Evolutionary conservation across 2,329 filamentous ascomycete genomes (phyloP), one percentile per base, ranked within the genome.

Genomic region (Cercospora brassicicola): DNA sequence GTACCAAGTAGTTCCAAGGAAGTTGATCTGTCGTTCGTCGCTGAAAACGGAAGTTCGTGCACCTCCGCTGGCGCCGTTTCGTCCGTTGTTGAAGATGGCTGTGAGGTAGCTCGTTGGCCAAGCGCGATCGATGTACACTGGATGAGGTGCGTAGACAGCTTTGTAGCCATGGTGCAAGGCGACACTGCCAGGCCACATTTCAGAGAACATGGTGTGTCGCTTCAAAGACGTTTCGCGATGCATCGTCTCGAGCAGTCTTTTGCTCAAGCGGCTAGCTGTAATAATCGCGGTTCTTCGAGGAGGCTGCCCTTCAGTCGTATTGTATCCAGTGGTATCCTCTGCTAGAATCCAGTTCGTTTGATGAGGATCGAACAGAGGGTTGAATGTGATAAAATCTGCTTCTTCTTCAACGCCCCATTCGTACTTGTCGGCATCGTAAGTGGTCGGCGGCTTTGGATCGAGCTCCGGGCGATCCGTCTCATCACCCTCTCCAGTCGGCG

Each of bases 161-260:
- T 94, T 94, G 74, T 92, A 83, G 1, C 91, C 91, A 75, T 92
- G 91, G 73, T 93, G 91, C 4, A 94, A 82, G 0, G 90, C 90
- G 76, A 88, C 85, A 0, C 85, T 87, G 0, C 89, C 85, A 1
- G 90, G 90, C 80, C 90, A 93, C 91, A 94, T 94, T 78, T 94
- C 91, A 28, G 86, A 87, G 77, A 91, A 93, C 89, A 90, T 93
- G 78, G 84, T 89, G 78, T 89, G 91, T 70, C 87, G 88, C 73
- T 87, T 83, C 30, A 85, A 84, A 78, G 89, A 88, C 3, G 89
- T 90, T 75, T 93, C 90, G 72, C 91, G 86, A 79, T 94, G 91
- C 90, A 94, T 93, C 4, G 87, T 87, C 56, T 85, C 80, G 5
- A 93, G 81, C 1, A 93, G 82, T 11, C 89, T 85, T 26, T 88